These are phyloP conservation scores for Liquidambar formosana DNA, from an alignment of 164 flowering plant species.

Conservation along the genomic window DNA sequence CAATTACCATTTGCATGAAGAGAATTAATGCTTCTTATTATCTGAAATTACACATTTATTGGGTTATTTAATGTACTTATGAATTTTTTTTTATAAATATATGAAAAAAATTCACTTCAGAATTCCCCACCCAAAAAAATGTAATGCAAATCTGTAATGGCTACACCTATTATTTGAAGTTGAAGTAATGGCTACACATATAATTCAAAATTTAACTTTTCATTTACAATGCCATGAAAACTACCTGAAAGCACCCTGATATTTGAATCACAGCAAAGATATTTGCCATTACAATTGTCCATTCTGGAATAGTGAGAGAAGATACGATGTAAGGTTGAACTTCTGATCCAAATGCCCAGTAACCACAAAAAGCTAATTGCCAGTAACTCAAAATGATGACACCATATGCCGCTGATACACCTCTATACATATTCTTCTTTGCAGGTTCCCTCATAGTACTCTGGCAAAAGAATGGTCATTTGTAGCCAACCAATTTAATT, in stretches of 20 bases:
- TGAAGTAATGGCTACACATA: no score
- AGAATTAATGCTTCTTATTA: no score
- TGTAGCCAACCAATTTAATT: no score
- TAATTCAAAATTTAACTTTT: no score
- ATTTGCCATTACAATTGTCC: slow-evolving; percentile 63
- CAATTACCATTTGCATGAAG: no score
- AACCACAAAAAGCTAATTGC: slow-evolving; percentile 60
- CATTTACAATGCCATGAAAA: not conserved
- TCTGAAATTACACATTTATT: no score
- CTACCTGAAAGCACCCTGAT: slow-evolving; percentile 66
- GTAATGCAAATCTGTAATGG: no score
- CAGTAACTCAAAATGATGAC: slow-evolving; percentile 50
- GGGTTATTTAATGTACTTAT: no score
- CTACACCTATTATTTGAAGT: no score
- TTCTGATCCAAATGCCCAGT: slow-evolving; percentile 67
- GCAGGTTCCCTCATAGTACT: slow-evolving; percentile 54
- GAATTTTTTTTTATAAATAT: no score
- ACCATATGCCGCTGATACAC: slow-evolving; percentile 55
- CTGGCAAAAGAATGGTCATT: slow-evolving; percentile 26
- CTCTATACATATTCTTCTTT: slow-evolving; percentile 54
- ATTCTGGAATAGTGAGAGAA: slow-evolving; percentile 50
- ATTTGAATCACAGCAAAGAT: slow-evolving; percentile 60
- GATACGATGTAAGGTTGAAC: slow-evolving; percentile 56
- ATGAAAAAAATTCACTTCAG: no score
- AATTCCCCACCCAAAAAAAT: no score